Conservation (phyloP, 2,329 filamentous ascomycete species). For the Coniochaeta hoffmannii region DNA sequence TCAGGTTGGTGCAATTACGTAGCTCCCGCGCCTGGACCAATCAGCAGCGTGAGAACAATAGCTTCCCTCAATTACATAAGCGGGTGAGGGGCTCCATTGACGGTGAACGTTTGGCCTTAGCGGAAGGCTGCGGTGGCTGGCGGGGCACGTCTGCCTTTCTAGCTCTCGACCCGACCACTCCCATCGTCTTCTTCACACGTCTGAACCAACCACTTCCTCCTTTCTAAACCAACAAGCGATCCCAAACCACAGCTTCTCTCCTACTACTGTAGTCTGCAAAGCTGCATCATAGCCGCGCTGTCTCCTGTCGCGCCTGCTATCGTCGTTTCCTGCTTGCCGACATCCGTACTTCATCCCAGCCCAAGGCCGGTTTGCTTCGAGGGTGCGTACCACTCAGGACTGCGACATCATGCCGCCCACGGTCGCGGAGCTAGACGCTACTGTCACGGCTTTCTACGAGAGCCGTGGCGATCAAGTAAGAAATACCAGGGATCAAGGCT, state of each 20-base stretch:
- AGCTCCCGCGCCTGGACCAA: background rate
- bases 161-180: slow-evolving; percentile 3
- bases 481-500: slow-evolving; percentile 4
- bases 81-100: background rate
- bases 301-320: slow-evolving; percentile 14
- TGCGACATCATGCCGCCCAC: slow-evolving; percentile 54
- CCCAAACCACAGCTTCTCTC: background rate
- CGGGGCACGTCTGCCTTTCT: slow-evolving; percentile 1
- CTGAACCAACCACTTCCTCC: background rate
- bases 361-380: slow-evolving; percentile 2
- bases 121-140: slow-evolving; percentile 2
- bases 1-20: background rate
- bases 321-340: slow-evolving; percentile 18
- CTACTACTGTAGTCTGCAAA: background rate
- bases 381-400: slow-evolving; percentile 1
- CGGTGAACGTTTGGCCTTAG: background rate
- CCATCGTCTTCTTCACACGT: background rate
- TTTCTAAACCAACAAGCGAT: background rate
- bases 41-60: background rate
- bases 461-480: slow-evolving; percentile 87
- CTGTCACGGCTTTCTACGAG: slow-evolving; percentile 95
- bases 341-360: slow-evolving; percentile 6
- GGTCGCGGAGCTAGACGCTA: slow-evolving; percentile 92
- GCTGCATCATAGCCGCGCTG: background rate
- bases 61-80: background rate